Evolutionary conservation across 805 yeast genomes (phyloP).

Genomic region (Nakazawaea peltata): DNA sequence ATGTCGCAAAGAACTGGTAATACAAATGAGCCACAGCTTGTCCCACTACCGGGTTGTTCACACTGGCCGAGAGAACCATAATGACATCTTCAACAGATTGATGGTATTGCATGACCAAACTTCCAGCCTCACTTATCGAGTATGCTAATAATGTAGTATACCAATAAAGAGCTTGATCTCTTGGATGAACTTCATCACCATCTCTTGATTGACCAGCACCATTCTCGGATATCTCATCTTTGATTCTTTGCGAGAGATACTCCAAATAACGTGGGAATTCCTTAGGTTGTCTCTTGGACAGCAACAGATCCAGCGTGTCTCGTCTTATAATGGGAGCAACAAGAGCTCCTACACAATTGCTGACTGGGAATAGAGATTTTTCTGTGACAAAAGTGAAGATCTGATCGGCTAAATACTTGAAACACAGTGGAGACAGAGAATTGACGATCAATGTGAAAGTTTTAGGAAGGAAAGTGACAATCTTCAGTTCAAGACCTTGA

Average conservation of each 20-base stretch:
- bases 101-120: constrained; percentile 32
- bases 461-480: constrained; percentile 25
- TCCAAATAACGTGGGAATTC: constrained; percentile 37
- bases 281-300: constrained; percentile 57
- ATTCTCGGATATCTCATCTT: constrained; percentile 62
- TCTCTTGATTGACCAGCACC: constrained; percentile 73
- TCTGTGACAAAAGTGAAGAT: constrained; percentile 52
- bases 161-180: constrained; percentile 73
- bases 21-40: constrained; percentile 53
- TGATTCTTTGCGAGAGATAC: constrained; percentile 42
- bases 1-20: constrained; percentile 52
- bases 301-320: too few species aligned
- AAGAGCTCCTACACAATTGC: constrained; percentile 62
- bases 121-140: constrained; percentile 61
- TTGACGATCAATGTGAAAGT: constrained; percentile 44
- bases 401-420: constrained; percentile 33
- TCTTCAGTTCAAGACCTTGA: constrained; percentile 42
- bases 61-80: constrained; percentile 31
- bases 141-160: constrained; percentile 64
- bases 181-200: constrained; percentile 58
- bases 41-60: constrained; percentile 62
- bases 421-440: constrained; percentile 51
- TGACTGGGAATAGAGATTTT: constrained; percentile 50
- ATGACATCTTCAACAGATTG: constrained; percentile 41
- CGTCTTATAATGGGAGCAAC: too few species aligned